phyloP scores from a whole-genome alignment of 2,329 filamentous ascomycete genomes.

The Neonectria hederae region DNA sequence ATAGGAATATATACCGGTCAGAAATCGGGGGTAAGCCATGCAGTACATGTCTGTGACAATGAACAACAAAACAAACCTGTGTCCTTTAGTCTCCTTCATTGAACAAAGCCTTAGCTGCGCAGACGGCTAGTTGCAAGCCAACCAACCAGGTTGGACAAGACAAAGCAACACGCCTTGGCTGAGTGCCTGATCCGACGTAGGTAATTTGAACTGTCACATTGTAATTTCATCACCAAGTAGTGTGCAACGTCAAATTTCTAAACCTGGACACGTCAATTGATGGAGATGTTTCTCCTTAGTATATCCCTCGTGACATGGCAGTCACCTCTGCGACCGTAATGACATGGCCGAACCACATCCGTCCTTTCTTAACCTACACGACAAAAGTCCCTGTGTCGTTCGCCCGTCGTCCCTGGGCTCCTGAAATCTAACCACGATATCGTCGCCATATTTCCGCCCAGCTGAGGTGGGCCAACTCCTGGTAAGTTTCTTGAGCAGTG shows the following conservation, averaged over 20 bases:
- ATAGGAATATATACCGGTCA: neutral
- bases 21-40: neutral
- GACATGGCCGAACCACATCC: slow-evolving; percentile 7
- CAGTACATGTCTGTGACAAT: too few relatives aligned
- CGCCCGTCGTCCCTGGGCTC: neutral
- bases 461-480: slow-evolving; percentile 14
- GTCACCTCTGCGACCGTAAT: neutral
- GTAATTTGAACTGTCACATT: neutral
- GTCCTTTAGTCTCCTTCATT: neutral
- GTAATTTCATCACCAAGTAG: neutral
- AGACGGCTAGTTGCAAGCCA: neutral
- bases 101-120: neutral
- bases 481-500: slow-evolving; percentile 6
- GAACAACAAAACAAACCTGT: neutral
- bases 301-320: slow-evolving; percentile 13
- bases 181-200: neutral
- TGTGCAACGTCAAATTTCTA: neutral
- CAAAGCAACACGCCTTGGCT: neutral
- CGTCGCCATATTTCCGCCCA: slow-evolving; percentile 5
- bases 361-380: slow-evolving; percentile 16
- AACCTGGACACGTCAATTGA: slow-evolving; percentile 21
- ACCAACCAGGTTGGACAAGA: neutral
- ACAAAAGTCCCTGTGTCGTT: neutral
- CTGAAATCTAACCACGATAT: slow-evolving; percentile 17
- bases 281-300: slow-evolving; percentile 11